Evolutionary conservation across 805 yeast species (phyloP).

Genomic region (Clavispora carvajalis): DNA sequence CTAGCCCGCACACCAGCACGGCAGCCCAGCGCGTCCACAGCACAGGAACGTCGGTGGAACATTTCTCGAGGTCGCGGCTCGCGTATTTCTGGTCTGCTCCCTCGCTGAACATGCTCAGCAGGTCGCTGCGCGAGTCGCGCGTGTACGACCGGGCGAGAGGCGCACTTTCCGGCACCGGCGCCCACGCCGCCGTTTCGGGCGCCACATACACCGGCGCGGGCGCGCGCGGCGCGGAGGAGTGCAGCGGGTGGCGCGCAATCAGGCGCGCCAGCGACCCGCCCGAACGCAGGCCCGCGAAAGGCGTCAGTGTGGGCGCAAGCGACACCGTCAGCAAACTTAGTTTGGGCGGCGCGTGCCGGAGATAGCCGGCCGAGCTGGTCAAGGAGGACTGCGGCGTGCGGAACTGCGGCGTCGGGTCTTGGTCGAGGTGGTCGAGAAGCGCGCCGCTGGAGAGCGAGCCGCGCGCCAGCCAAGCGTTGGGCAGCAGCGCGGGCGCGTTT

Average conservation of each 20-base stretch:
- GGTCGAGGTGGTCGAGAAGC: conserved; percentile 10
- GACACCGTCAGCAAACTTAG: too few species aligned
- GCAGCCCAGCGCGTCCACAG: conserved; percentile 18
- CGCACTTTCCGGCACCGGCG: conserved; percentile 1
- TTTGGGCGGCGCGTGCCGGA: too few species aligned
- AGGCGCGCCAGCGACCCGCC: too few species aligned
- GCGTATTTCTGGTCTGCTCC: not conserved
- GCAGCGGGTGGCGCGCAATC: too few species aligned
- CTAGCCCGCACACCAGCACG: conserved; percentile 28
- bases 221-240: not conserved
- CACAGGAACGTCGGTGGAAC: not conserved
- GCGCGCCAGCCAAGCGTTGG: conserved; percentile 8
- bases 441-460: conserved; percentile 19
- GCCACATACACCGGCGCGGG: conserved; percentile 1
- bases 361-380: not conserved
- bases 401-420: not conserved
- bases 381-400: not conserved
- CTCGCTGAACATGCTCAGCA: not conserved
- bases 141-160: conserved; percentile 10
- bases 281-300: not conserved
- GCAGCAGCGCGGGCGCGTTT: not conserved
- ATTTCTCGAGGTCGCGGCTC: not conserved
- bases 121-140: conserved; percentile 6
- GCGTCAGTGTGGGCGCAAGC: not conserved
- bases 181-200: not conserved